Percentiles rank a stretch among this genome's conserved stretches.
Conservation (phyloP, 192 early-diverging fungal species). For the Chytriomyces sp. region DNA sequence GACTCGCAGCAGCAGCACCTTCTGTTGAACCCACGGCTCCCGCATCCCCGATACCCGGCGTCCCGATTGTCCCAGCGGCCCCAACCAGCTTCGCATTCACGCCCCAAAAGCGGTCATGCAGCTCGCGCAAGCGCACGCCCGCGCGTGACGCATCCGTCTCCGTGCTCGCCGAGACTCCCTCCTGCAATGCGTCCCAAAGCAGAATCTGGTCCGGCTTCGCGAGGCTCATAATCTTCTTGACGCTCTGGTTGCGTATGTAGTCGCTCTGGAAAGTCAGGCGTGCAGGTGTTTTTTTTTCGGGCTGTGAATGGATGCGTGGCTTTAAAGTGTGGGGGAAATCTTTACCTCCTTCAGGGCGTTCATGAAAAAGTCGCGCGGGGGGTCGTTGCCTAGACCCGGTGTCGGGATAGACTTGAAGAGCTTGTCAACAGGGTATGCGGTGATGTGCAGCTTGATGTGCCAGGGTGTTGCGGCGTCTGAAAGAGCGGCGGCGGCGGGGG, state of each 20-base stretch:
- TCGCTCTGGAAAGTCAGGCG: slow-evolving; percentile 59
- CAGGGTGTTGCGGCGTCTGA: slow-evolving; percentile 59
- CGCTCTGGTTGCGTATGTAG: slow-evolving; percentile 78
- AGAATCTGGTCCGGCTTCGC: slow-evolving; percentile 80
- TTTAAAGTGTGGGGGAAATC: too few relatives aligned
- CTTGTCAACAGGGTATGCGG: slow-evolving; percentile 69
- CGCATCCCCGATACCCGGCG: too few relatives aligned
- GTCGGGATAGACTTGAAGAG: slow-evolving; percentile 49
- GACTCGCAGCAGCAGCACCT: neutral
- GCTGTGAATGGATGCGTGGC: neutral
- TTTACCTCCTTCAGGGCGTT: slow-evolving; percentile 81
- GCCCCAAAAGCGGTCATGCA: slow-evolving; percentile 56
- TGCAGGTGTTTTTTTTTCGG: slow-evolving; percentile 1
- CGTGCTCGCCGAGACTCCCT: slow-evolving; percentile 44
- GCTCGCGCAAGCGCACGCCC: neutral
- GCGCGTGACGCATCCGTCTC: neutral
- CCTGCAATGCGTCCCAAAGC: slow-evolving; percentile 72
- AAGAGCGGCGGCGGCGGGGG: neutral
- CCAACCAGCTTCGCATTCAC: slow-evolving; percentile 59
- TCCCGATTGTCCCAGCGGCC: too few relatives aligned
- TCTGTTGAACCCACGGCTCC: slow-evolving; percentile 28
- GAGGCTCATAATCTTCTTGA: slow-evolving; percentile 84
- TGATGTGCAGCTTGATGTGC: slow-evolving; percentile 75
- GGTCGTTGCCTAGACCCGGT: slow-evolving; percentile 50
- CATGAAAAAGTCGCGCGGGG: slow-evolving; percentile 80